These are phyloP conservation scores for Ceratocystis harringtonii DNA, from an alignment of 2,329 filamentous ascomycete genomes.

Conservation along the genomic window DNA sequence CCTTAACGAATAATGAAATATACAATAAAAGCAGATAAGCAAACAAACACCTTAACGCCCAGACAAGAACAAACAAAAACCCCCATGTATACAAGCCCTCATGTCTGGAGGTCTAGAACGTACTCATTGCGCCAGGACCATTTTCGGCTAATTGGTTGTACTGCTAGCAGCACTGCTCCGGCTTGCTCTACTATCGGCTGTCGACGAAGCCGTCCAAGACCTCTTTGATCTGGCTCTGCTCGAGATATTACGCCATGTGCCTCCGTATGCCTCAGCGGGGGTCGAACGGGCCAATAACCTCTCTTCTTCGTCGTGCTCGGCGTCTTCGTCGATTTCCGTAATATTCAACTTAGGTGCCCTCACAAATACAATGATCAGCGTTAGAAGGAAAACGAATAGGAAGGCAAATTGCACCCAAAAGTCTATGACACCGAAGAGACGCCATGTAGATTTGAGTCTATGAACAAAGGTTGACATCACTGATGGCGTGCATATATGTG, in stretches of 20 bases:
- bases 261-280: constrained; percentile 36
- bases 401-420: constrained; percentile 97
- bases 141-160: neutral
- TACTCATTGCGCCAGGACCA: neutral
- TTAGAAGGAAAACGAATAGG: constrained; percentile 64
- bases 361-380: constrained; percentile 67
- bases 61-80: neutral
- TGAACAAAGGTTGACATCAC: constrained; percentile 89
- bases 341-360: constrained; percentile 64
- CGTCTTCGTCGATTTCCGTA: constrained; percentile 68
- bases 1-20: constrained; percentile 2
- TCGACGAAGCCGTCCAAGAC: neutral
- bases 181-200: neutral
- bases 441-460: constrained; percentile 82
- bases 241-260: constrained; percentile 11
- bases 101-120: neutral
- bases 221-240: constrained; percentile 9
- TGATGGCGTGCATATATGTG: constrained; percentile 74
- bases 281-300: constrained; percentile 77
- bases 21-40: neutral
- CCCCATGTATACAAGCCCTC: neutral
- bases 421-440: constrained; percentile 79
- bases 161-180: neutral
- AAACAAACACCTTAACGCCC: neutral
- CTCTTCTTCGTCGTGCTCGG: constrained; percentile 87